Evolutionary conservation across 2,329 filamentous ascomycete species (phyloP).

Genomic region (Alternaria longipes): DNA sequence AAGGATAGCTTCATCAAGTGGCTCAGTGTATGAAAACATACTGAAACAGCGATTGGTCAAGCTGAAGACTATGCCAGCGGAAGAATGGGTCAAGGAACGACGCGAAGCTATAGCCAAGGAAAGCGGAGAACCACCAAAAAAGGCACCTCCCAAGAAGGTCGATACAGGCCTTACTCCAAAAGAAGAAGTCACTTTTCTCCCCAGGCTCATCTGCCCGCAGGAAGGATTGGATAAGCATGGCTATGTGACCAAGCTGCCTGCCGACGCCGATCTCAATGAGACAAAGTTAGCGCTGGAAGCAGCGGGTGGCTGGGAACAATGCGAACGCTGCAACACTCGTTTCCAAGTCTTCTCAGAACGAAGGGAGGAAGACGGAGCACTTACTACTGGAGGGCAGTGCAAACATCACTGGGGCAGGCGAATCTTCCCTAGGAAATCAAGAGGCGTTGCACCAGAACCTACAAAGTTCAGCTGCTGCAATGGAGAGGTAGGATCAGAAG

Average conservation of each 20-base stretch:
- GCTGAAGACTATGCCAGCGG: constrained; percentile 76
- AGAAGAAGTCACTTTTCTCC: constrained; percentile 66
- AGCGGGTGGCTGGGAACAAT: constrained; percentile 82
- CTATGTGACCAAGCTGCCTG: constrained; percentile 77
- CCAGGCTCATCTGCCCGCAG: constrained; percentile 69
- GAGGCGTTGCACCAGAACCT: constrained; percentile 61
- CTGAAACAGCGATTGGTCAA: constrained; percentile 82
- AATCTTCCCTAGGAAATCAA: constrained; percentile 62
- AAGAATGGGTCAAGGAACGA: constrained; percentile 75
- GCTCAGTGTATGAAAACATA: constrained; percentile 79
- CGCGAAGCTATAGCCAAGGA: constrained; percentile 41
- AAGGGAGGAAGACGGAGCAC: constrained; percentile 75
- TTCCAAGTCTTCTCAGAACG: constrained; percentile 94
- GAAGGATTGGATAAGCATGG: constrained; percentile 71
- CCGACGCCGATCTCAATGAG: constrained; percentile 70
- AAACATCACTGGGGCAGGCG: constrained; percentile 80
- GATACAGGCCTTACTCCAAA: constrained; percentile 72
- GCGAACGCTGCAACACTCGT: constrained; percentile 83
- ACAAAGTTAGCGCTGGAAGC: constrained; percentile 72
- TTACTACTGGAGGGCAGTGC: constrained; percentile 81
- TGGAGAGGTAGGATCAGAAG: constrained; percentile 76
- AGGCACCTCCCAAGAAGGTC: constrained; percentile 62
- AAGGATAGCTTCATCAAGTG: constrained; percentile 71
- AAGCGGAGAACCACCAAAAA: constrained; percentile 44
- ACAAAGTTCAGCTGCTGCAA: constrained; percentile 82